Base-by-base conservation (phyloP, 2,329 filamentous ascomycete genomes). In the Colletotrichum truncatum region DNA sequence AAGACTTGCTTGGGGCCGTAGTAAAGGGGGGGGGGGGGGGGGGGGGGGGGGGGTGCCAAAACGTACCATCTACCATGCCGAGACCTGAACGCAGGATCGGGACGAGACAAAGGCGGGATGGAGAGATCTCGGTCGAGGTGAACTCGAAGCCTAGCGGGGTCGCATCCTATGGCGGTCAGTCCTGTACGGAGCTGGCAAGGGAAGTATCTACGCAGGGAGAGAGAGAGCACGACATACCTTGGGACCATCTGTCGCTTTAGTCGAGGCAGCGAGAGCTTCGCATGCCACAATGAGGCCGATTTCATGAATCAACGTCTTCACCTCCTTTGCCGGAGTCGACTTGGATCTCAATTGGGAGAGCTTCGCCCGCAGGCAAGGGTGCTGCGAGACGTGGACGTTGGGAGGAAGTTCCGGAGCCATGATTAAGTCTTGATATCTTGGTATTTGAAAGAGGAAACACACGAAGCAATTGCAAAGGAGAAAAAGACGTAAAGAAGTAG, bases 1-100 rank as follows among this genome's bases (percentile, higher is more conserved):
- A 53, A 0, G 10, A 38, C 39, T 32, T 6, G 30, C 12, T 39
- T 25, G 16, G 18, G 43, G n/a, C n/a, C n/a, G n/a, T 32, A 32
- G 14, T 32, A 53, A n/a, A n/a, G n/a, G 38, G 11, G 9, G 21
- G 21, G 11, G 25, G 6, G 8, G 34, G 45, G 39, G 36, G 45
- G 14, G 12, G 39, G 32, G 34, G 43, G 55, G n/a, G 56, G n/a
- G 43, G 39, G 28, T 16, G 25, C 16, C 12, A 25, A 16, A 18
- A 75, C 77, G 72, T 56, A 91, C 91, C 91, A 74, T 97, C 93
- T 43, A 97, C 87, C 94, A 98, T 98, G 76, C 89, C 93, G 39
- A 98, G 84, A 25, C 95, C 95, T 4, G 93, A 97, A 66, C 95
- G 88, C n/a, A 98, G 87, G 77, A 98, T 97, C 36, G 95, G 95